phyloP scores from a whole-genome alignment of 352 stramenopile species.

The Pythium oligandrum region DNA sequence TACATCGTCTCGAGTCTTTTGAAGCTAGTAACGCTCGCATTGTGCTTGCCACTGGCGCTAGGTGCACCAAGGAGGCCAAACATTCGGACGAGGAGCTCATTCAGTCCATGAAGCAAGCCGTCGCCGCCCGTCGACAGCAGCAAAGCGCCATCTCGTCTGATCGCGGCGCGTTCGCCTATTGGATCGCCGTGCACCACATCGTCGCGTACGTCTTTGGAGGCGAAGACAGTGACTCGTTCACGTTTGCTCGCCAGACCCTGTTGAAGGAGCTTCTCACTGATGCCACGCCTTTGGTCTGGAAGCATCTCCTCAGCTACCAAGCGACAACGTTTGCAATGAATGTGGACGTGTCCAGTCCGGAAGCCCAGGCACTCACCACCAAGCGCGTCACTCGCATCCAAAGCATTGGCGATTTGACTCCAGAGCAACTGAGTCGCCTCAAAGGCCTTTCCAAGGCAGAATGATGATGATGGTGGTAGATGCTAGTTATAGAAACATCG shows the following conservation, averaged over 20 bases:
- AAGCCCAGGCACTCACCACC: no score
- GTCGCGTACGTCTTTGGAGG: constrained; percentile 44
- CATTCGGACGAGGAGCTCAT: constrained; percentile 36
- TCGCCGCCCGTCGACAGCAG: constrained; percentile 19
- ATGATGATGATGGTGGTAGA: no score
- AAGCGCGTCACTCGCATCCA: no score
- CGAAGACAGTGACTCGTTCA: constrained; percentile 24
- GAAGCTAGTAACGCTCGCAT: constrained; percentile 10
- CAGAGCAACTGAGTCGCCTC: no score
- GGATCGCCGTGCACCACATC: constrained; percentile 54
- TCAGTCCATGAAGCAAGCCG: constrained; percentile 40
- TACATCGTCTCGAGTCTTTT: constrained; percentile 49
- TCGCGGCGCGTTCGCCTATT: constrained; percentile 49
- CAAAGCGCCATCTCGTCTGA: constrained; percentile 17
- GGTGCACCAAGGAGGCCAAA: constrained; percentile 26
- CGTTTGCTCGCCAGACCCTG: constrained; percentile 41
- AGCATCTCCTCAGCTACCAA: constrained; percentile 52
- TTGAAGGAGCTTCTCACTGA: constrained; percentile 30
- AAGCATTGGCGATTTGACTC: no score
- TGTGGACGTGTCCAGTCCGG: neutral
- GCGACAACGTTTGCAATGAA: constrained; percentile 1
- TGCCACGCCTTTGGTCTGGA: constrained; percentile 36
- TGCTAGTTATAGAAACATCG: no score
- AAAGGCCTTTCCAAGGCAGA: no score
- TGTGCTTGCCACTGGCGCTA: constrained; percentile 20